A percentile compares a stretch with the other conserved stretches of the same genome.
phyloP scores from a whole-genome alignment of 371 early-diverging fungal species.

The Dichotomocladium elegans region DNA sequence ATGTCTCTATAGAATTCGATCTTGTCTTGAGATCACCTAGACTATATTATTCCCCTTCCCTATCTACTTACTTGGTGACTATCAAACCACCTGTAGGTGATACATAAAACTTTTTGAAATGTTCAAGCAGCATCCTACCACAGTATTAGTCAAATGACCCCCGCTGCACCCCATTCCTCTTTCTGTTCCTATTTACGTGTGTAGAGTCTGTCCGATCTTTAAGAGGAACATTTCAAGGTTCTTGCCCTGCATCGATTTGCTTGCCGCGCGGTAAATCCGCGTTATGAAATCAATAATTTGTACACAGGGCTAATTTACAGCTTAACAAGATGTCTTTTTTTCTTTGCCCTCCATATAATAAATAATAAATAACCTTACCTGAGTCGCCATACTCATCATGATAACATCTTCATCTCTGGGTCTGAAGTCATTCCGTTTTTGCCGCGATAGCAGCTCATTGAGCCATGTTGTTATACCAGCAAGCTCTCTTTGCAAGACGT shows the following conservation, averaged over 20 bases:
- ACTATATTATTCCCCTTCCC: no score
- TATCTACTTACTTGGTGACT: conserved; percentile 68
- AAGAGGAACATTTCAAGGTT: conserved; percentile 75
- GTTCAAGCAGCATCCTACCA: conserved; percentile 80
- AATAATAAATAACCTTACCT: no score
- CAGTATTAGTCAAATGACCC: not conserved
- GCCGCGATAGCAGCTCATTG: conserved; percentile 53
- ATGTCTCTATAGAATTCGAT: conserved; percentile 67
- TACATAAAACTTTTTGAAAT: conserved; percentile 85
- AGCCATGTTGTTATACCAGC: conserved; percentile 63
- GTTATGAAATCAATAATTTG: conserved; percentile 66
- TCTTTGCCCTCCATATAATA: no score
- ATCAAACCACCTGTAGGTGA: conserved; percentile 83
- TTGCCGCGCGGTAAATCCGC: conserved; percentile 55
- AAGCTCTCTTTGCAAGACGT: conserved; percentile 73
- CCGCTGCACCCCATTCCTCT: not conserved
- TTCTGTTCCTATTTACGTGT: conserved; percentile 53
- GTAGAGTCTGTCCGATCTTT: conserved; percentile 78
- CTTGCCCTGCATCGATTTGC: conserved; percentile 66
- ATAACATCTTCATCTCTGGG: conserved; percentile 83
- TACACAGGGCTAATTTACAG: conserved; percentile 74
- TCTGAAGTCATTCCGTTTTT: conserved; percentile 72
- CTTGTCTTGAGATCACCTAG: no score
- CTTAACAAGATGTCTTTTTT: not conserved
- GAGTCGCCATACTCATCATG: conserved; percentile 70